phyloP scores from a whole-genome alignment of 2,329 filamentous ascomycete genomes.

The Berkeleyomyces basicola region DNA sequence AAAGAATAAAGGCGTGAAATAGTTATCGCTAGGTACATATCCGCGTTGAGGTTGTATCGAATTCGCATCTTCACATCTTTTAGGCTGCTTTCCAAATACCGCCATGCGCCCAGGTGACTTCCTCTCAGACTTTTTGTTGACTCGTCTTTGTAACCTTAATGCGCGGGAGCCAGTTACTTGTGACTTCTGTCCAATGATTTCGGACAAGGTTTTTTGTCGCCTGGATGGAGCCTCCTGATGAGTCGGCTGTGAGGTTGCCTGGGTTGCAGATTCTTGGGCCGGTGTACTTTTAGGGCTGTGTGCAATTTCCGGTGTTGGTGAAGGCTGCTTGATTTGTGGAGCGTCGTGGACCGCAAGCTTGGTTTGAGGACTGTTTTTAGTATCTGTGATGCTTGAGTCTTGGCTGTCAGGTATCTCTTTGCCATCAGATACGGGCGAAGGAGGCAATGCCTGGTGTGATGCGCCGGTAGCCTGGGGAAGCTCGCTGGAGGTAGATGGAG shows the following conservation, averaged over 20 bases:
- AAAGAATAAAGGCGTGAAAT: constrained; percentile 46
- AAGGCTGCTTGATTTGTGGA: background rate
- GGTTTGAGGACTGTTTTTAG: background rate
- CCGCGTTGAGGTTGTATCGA: constrained; percentile 26
- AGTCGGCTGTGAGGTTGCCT: background rate
- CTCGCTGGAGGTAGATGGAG: background rate
- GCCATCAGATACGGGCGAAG: background rate
- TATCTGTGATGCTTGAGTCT: background rate
- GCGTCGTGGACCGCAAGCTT: background rate
- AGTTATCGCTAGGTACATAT: constrained; percentile 39
- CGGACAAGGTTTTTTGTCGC: constrained; percentile 11
- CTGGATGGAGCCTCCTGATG: background rate
- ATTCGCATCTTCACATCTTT: constrained; percentile 26
- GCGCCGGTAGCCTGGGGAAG: background rate
- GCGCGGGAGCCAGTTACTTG: background rate
- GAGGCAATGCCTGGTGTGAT: background rate
- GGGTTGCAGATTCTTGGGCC: background rate
- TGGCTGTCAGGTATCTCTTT: background rate
- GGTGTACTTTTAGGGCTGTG: background rate
- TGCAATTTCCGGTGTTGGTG: background rate
- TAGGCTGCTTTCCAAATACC: constrained; percentile 49
- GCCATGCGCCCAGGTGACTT: constrained; percentile 46
- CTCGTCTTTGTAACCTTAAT: constrained; percentile 14
- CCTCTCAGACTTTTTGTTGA: constrained; percentile 33
- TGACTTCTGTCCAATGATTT: constrained; percentile 6